phyloP scores from a whole-genome alignment of 768 basidiomycete genomes.

The Phlebiopsis gigantea region DNA sequence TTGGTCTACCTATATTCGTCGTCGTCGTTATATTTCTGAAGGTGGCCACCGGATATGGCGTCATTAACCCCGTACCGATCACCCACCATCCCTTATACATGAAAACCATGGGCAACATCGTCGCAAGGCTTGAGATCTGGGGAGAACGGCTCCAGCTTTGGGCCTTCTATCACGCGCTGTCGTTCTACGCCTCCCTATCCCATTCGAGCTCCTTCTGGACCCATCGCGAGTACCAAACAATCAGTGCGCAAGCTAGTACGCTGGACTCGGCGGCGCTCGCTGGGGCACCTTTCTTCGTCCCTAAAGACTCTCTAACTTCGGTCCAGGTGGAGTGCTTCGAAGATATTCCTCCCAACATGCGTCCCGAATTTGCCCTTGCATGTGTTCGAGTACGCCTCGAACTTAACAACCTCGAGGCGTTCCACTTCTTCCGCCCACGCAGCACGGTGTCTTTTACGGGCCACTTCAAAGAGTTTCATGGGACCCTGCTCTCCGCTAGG shows the following conservation, averaged over 20 bases:
- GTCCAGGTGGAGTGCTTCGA: not conserved
- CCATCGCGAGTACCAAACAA: not conserved
- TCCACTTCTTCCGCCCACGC: not conserved
- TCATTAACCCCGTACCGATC: not conserved
- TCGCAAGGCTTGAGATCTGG: not conserved
- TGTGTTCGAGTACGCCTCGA: not conserved
- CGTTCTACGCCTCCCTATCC: not conserved
- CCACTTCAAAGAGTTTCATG: not conserved
- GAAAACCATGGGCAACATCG: not conserved
- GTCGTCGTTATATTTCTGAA: not conserved
- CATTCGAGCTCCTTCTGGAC: not conserved
- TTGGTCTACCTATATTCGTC: not conserved
- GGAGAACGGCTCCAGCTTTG: not conserved
- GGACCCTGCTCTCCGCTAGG: not conserved
- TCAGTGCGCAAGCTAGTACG: not conserved
- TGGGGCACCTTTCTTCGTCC: not conserved
- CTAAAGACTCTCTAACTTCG: not conserved
- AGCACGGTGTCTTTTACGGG: not conserved
- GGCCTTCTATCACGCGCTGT: not conserved
- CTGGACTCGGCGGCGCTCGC: not conserved
- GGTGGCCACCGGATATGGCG: not conserved
- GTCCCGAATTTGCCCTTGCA: not conserved
- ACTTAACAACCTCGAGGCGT: not conserved
- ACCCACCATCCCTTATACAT: not conserved
- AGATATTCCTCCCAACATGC: not conserved